Base-by-base conservation (phyloP, 2,329 filamentous ascomycete genomes). In the Alternaria solani region DNA sequence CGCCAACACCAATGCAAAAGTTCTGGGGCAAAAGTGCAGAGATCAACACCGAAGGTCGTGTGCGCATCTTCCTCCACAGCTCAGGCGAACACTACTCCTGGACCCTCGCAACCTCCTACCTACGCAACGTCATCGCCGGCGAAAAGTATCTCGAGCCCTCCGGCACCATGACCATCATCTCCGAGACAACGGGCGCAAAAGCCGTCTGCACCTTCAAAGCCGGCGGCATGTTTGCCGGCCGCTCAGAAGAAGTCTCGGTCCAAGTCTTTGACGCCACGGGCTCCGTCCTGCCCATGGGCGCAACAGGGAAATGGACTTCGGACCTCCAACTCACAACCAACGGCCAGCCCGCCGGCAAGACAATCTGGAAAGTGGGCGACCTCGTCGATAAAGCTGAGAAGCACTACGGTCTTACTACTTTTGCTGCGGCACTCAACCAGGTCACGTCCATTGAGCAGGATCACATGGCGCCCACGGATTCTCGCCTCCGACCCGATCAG, bases 11-110 rank as follows among this genome's bases (percentile, higher is more conserved):
- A 0, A 90, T 91, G 23, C 94, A 99, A 75, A 98, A 98, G 76
- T 99, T 99, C 82, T 98, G 95, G 95, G 95, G 95, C 57, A 98
- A 98, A 82, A 94, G 91, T 55, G 93, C 93, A 3, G 95, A 99
- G 79, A 88, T 99, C 63, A 95, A 92, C 62, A 98, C 93, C 0
- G 94, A 97, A 55, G 95, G 95, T 2, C 91, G 92, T 26, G 89
- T 93, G 4, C 88, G 94, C 49, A 84, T 97, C 39, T 88, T 89
- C 39, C 82, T 99, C 28, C 89, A 95, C 74, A 85, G 86, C 7
- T 86, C 83, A 1, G 91, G 92, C 55, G 94, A 98, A 75, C 86
- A 88, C 62, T 99, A 94, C 81, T 94, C 89, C 69, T 99, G 93
- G 93, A 90, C 87, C 46, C 85, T 92, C 18, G 93, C 94, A 1